Evolutionary conservation across 2,329 filamentous ascomycete genomes (phyloP).

Genomic region (Chrysoporthe cubensis): DNA sequence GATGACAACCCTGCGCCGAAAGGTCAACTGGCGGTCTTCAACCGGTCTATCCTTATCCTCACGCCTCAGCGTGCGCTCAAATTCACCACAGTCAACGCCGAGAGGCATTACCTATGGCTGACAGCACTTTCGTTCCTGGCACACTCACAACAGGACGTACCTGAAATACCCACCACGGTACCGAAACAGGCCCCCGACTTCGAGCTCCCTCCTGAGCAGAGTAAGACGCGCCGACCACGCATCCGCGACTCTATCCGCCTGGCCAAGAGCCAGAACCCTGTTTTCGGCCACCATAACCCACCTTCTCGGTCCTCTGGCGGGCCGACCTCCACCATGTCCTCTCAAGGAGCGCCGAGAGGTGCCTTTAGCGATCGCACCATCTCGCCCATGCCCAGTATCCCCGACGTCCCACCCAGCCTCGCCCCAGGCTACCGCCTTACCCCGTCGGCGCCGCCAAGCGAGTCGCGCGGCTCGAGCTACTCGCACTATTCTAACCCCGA

Average conservation of each 20-base stretch:
- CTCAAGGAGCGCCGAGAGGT: slow-evolving; percentile 31
- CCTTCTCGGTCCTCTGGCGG: slow-evolving; percentile 37
- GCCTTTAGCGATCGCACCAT: slow-evolving; percentile 19
- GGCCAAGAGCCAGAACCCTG: slow-evolving; percentile 69
- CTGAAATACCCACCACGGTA: slow-evolving; percentile 65
- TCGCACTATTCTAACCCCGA: slow-evolving; percentile 38
- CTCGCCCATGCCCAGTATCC: slow-evolving; percentile 48
- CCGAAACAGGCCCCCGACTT: slow-evolving; percentile 57
- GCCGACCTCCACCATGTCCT: slow-evolving; percentile 12
- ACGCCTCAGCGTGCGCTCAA: slow-evolving; percentile 94
- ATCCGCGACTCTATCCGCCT: slow-evolving; percentile 90
- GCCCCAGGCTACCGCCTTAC: slow-evolving; percentile 34
- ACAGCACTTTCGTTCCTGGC: slow-evolving; percentile 94
- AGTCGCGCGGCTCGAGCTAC: slow-evolving; percentile 18
- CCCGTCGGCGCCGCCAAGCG: slow-evolving; percentile 11
- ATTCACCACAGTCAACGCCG: slow-evolving; percentile 81
- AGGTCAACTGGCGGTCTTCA: slow-evolving; percentile 69
- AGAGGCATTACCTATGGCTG: slow-evolving; percentile 93
- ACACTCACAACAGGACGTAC: slow-evolving; percentile 80
- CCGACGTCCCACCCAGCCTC: slow-evolving; percentile 52
- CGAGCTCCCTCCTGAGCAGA: slow-evolving; percentile 46
- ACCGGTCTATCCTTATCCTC: slow-evolving; percentile 91
- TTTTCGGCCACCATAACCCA: slow-evolving; percentile 33
- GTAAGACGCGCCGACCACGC: slow-evolving; percentile 52
- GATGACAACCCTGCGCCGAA: slow-evolving; percentile 88